Percentiles rank a stretch among this genome's conserved stretches.
Conservation (phyloP, 2,329 filamentous ascomycete genomes). For the Hypoxylon sp. region DNA sequence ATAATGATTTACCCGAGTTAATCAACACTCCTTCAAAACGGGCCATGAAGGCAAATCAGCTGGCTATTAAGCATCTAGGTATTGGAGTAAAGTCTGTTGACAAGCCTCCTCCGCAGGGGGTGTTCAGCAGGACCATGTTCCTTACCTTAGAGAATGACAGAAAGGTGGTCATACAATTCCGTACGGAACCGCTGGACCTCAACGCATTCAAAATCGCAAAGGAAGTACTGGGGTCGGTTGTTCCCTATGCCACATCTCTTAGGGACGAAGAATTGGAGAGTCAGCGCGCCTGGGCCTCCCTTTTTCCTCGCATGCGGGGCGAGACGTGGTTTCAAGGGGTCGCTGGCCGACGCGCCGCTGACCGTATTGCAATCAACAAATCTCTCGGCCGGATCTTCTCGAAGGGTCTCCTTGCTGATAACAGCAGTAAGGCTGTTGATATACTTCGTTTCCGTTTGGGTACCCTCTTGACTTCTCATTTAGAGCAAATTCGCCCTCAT, state of each 20-base stretch:
- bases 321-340: constrained; percentile 46
- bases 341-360: constrained; percentile 44
- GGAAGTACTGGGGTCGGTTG: constrained; percentile 29
- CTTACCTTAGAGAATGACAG: constrained; percentile 42
- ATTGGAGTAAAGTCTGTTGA: constrained; percentile 48
- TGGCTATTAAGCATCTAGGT: constrained; percentile 48
- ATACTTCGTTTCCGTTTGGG: no score
- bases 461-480: constrained; percentile 44
- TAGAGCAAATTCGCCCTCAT: constrained; percentile 45
- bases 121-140: constrained; percentile 47
- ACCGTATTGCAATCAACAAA: constrained; percentile 44
- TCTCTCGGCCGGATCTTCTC: constrained; percentile 46
- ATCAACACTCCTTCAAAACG: constrained; percentile 49
- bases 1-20: constrained; percentile 48
- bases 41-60: constrained; percentile 50
- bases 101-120: constrained; percentile 47
- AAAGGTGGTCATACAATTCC: constrained; percentile 48
- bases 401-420: constrained; percentile 44
- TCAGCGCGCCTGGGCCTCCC: constrained; percentile 38
- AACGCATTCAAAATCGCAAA: constrained; percentile 37
- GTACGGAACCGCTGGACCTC: constrained; percentile 43
- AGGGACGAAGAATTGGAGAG: constrained; percentile 34
- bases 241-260: constrained; percentile 33
- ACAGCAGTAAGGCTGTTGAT: constrained; percentile 29
- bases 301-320: constrained; percentile 40